Evolutionary conservation across 176 grass and related monocot species (phyloP), one percentile per base, ranked within the genome.

Genomic region (Rhynchospora pubera): DNA sequence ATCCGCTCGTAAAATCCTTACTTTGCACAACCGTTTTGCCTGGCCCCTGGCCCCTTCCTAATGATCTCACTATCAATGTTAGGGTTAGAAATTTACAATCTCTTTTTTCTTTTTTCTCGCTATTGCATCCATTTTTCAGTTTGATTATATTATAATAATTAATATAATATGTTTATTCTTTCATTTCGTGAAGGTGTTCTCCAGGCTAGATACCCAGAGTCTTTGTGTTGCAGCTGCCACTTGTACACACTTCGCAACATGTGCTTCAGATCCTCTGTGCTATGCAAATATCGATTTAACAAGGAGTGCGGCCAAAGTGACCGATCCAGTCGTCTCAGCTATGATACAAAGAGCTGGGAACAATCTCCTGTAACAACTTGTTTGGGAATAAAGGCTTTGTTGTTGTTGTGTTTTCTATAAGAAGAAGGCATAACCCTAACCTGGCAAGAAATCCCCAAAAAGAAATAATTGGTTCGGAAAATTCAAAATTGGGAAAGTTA

Each of bases 291-390:
- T 89, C 50, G 87, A 89, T 70, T 64, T 89, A 53, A 85, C 77
- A 10, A 79, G 55, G 24, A 45, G 34, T 46, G 48, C 62, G 10
- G 59, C 78, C 6, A 85, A 82, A 24, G 56, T 82, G 13, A 89
- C 62, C 56, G 77, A 89, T 32, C 47, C 78, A 39, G 59, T 89
- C 15, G 87, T 89, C 11, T 89, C 87, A 69, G 85, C 78, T 53
- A 82, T 89, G 78, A 89, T 89, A 66, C 83, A 89, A 65, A 83
- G 83, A 22, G 83, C 87, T 42, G 87, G 78, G 45, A 89, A 78
- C 19, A 77, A 85, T 13, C 87, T 89, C 43, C 57, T 61, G 87
- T 88, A 9, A 84, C 5, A 56, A 39, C 34, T 39, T 39, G 34
- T 39, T 39, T 39, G 4, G 34, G 34, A 39, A 39, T 39, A 39